phyloP scores from a whole-genome alignment of 2,329 filamentous ascomycete genomes.

The Stylonectria norvegica region DNA sequence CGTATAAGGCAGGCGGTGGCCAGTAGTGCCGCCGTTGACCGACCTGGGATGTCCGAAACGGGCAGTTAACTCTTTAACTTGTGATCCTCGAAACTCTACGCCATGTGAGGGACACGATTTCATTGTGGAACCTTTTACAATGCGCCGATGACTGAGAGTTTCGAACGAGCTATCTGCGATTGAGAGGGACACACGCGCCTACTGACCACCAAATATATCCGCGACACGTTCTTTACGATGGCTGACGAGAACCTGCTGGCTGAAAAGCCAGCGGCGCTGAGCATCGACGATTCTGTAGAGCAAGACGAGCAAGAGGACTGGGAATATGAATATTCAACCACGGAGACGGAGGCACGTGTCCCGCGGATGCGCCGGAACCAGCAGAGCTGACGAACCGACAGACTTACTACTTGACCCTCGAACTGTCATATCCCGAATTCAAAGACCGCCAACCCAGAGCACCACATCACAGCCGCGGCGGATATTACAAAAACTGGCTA shows the following conservation, averaged over 20 bases:
- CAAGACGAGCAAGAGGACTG: slow-evolving; percentile 55
- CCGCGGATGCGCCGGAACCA: not conserved
- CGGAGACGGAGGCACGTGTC: slow-evolving; percentile 54
- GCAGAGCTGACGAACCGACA: slow-evolving; percentile 29
- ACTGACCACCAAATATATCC: too few relatives aligned
- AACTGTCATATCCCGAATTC: slow-evolving; percentile 60
- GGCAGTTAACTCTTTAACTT: slow-evolving; percentile 8
- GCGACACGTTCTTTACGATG: slow-evolving; percentile 13
- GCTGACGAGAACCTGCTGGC: slow-evolving; percentile 16
- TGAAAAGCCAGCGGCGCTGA: slow-evolving; percentile 26
- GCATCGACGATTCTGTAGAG: slow-evolving; percentile 28
- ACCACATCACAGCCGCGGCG: slow-evolving; percentile 39
- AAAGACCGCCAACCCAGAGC: slow-evolving; percentile 42
- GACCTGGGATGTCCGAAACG: slow-evolving; percentile 16
- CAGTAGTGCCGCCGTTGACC: slow-evolving; percentile 26
- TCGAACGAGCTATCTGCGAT: too few relatives aligned
- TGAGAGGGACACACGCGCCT: too few relatives aligned
- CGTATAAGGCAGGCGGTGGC: slow-evolving; percentile 9
- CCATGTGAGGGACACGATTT: too few relatives aligned
- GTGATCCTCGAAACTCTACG: not conserved
- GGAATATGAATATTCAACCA: slow-evolving; percentile 65
- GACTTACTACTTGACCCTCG: slow-evolving; percentile 63
- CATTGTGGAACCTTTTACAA: too few relatives aligned
- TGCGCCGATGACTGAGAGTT: too few relatives aligned
- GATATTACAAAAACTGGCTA: slow-evolving; percentile 45